These are phyloP conservation scores for Cystobasidium ongulense DNA, from an alignment of 768 basidiomycete species.

Conservation along the genomic window DNA sequence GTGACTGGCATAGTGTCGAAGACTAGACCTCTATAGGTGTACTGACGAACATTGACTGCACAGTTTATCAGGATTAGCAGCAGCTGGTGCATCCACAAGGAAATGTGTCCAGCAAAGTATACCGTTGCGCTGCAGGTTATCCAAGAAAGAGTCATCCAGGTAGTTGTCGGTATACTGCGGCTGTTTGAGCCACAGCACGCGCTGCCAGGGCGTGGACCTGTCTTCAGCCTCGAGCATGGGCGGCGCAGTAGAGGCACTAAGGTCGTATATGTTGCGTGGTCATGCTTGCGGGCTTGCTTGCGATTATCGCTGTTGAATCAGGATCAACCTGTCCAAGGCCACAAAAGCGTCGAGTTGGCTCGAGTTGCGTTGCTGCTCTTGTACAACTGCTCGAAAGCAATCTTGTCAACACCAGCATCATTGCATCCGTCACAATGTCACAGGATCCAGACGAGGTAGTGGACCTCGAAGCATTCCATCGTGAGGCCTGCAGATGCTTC, in stretches of 20 bases:
- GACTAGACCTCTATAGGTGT: slow-evolving; percentile 25
- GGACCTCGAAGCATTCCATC: slow-evolving; percentile 25
- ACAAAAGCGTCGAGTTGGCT: no score
- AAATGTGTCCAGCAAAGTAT: neutral
- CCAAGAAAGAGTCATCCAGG: slow-evolving; percentile 69
- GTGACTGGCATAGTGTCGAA: slow-evolving; percentile 32
- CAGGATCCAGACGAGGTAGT: neutral
- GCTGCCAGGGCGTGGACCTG: slow-evolving; percentile 31
- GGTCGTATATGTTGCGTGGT: no score
- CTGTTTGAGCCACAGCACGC: slow-evolving; percentile 48
- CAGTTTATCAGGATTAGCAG: neutral
- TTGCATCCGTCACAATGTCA: neutral
- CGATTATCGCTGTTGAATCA: no score
- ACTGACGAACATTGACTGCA: slow-evolving; percentile 27
- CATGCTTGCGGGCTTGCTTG: no score
- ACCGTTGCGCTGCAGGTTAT: slow-evolving; percentile 72
- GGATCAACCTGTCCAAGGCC: no score
- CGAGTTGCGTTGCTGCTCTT: no score
- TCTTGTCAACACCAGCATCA: neutral
- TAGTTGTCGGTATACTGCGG: slow-evolving; percentile 70
- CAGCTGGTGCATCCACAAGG: neutral
- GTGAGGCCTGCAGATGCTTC: no score
- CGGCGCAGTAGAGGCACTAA: neutral
- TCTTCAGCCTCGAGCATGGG: slow-evolving; percentile 27
- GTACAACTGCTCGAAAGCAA: no score